Percentiles rank a stretch among this genome's conserved stretches.
Conservation (phyloP, 345 rosid species). For the Eucalyptus fibrosa region DNA sequence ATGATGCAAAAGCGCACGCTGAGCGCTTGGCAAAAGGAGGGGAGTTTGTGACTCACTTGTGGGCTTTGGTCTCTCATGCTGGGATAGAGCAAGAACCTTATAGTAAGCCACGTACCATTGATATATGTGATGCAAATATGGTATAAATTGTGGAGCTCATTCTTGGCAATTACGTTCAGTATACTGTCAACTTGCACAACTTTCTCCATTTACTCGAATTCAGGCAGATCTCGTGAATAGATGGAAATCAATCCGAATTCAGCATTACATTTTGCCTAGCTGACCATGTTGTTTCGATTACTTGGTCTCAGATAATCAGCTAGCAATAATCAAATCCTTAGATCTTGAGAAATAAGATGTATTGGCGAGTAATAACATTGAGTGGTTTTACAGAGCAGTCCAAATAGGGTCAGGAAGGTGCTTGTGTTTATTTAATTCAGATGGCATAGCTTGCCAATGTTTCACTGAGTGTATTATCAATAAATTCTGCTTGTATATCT, state of each 20-base stretch:
- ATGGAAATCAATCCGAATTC: background rate
- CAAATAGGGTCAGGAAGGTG: background rate
- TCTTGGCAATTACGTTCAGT: background rate
- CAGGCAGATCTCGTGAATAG: background rate
- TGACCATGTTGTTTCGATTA: background rate
- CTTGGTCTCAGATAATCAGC: background rate
- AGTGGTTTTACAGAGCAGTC: background rate
- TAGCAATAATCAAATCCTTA: background rate
- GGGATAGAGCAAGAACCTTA: background rate
- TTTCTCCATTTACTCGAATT: background rate
- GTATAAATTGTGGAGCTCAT: background rate
- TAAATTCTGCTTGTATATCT: background rate
- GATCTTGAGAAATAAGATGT: background rate
- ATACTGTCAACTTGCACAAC: background rate
- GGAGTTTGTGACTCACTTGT: background rate
- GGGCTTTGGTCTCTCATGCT: background rate
- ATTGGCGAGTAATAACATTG: background rate
- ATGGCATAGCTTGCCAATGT: background rate
- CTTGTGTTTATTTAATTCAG: background rate
- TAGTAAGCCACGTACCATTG: background rate
- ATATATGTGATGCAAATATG: background rate
- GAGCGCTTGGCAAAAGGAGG: background rate
- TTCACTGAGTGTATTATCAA: background rate
- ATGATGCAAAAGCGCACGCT: background rate
- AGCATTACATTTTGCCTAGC: background rate